Base-by-base conservation (phyloP, 768 basidiomycete species). In the Lentinula sp. region DNA sequence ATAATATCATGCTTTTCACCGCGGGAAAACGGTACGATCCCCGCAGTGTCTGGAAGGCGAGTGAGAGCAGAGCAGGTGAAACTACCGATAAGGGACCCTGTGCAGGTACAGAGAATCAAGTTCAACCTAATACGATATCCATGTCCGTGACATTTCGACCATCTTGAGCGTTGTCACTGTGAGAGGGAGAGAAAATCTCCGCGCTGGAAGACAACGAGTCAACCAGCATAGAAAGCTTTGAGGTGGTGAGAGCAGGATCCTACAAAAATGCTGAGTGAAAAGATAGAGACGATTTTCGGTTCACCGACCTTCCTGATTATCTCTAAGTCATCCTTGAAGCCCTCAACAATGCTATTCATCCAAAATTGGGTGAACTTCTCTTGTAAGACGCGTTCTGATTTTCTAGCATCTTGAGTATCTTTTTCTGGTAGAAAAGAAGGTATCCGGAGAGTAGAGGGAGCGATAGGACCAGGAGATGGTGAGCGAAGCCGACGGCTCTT, bases 331-430 rank as follows among this genome's bases (percentile, higher is more conserved):
- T 89, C 86, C 63, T 82, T 83, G 73, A 94, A 95, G 10, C 84
- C 91, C 69, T 93, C 89, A 1, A 86, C 89, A 6, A 93, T 80
- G 0, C 87, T 84, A 2, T 84, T 74, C 91, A 94, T 92, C 92
- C 92, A 94, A 68, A 94, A 93, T 70, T 87, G 86, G 59, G 87
- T 76, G 70, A 94, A 94, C 48, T 78, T 82, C 37, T 83, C 83
- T 67, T 84, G 86, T 68, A 93, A 70, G 7, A 70, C 68, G 48
- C 80, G 74, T 62, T 92, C 87, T 34, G 76, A 71, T 50, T 77
- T 71, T 13, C 69, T 65, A 5, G 72, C 68, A 35, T 76, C 72
- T 23, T 68, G 71, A 13, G 63, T 63, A 10, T 21, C 60, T 16
- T 65, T 64, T 16, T 72, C 63, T 3, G 83, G 76, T 11, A 88